Conservation (phyloP, 2,329 filamentous ascomycete species). For the Dothistroma septosporum region DNA sequence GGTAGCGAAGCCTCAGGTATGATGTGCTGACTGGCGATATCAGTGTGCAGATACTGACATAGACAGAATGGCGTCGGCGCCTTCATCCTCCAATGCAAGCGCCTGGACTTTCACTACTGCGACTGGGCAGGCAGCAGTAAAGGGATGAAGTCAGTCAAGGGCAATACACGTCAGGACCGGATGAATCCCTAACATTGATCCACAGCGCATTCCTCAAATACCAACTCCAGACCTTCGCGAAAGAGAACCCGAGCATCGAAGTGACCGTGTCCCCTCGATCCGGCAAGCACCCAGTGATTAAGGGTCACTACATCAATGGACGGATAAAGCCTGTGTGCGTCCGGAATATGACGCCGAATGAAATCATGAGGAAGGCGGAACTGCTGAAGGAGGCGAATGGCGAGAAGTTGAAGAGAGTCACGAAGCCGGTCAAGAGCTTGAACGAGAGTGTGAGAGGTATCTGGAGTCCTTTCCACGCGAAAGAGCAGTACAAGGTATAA, state of each 20-base stretch:
- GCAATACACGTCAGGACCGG: background rate
- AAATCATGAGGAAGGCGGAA: slow-evolving; percentile 76
- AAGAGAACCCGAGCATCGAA: slow-evolving; percentile 80
- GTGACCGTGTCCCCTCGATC: slow-evolving; percentile 87
- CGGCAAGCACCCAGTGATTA: slow-evolving; percentile 81
- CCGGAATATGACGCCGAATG: slow-evolving; percentile 72
- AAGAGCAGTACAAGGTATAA: slow-evolving; percentile 48
- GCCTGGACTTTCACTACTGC: slow-evolving; percentile 94
- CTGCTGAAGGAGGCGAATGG: slow-evolving; percentile 70
- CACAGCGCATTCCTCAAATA: slow-evolving; percentile 74
- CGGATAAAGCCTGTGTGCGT: slow-evolving; percentile 82
- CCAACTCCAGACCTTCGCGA: slow-evolving; percentile 71
- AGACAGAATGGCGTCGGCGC: slow-evolving; percentile 88
- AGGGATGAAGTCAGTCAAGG: slow-evolving; percentile 79
- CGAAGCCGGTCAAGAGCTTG: slow-evolving; percentile 57
- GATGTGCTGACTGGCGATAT: slow-evolving; percentile 21
- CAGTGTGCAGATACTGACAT: background rate
- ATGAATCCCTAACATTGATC: background rate
- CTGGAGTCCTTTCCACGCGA: slow-evolving; percentile 61
- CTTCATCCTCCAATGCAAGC: slow-evolving; percentile 96
- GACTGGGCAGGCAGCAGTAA: slow-evolving; percentile 89
- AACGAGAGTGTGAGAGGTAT: slow-evolving; percentile 63
- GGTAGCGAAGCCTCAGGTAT: slow-evolving; percentile 54
- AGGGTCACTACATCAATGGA: slow-evolving; percentile 90
- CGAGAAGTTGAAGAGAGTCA: slow-evolving; percentile 62